Conservation (phyloP, 1,284 basidiomycete species). For the Apiotrichum sp. region DNA sequence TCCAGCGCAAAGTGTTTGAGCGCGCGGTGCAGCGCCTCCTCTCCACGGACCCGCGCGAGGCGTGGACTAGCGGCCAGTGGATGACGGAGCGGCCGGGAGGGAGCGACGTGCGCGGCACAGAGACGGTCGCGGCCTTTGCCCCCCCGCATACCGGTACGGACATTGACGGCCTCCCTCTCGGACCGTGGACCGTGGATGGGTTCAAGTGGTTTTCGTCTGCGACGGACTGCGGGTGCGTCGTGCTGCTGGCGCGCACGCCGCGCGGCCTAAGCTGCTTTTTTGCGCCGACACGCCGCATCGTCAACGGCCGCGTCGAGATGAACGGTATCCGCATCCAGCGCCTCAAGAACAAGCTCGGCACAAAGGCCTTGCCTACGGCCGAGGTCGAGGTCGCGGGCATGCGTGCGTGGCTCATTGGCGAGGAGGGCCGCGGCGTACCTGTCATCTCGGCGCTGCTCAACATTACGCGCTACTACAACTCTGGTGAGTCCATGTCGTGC, state of each 20-base stretch:
- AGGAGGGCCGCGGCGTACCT: constrained; percentile 60
- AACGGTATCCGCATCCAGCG: constrained; percentile 68
- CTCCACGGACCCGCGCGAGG: constrained; percentile 51
- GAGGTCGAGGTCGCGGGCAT: constrained; percentile 62
- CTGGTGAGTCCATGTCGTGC: neutral
- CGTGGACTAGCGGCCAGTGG: constrained; percentile 74
- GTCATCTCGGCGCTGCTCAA: constrained; percentile 66
- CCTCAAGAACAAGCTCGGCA: constrained; percentile 73
- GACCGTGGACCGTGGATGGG: constrained; percentile 52
- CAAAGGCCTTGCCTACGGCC: constrained; percentile 67
- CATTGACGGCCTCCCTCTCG: constrained; percentile 13
- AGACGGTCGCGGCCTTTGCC: constrained; percentile 50
- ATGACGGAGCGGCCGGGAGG: constrained; percentile 77
- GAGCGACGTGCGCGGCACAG: constrained; percentile 67
- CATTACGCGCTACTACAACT: constrained; percentile 61
- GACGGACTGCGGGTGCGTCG: constrained; percentile 51
- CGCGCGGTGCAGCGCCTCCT: constrained; percentile 10
- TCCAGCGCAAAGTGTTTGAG: constrained; percentile 2
- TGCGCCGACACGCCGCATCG: constrained; percentile 51
- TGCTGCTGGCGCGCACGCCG: constrained; percentile 12
- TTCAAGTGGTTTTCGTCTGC: constrained; percentile 82
- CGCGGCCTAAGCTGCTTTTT: constrained; percentile 65
- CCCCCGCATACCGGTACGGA: constrained; percentile 1
- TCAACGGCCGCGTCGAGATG: constrained; percentile 34
- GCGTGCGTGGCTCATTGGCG: constrained; percentile 62